Conservation (phyloP, 345 rosid genomes). For the Dovyalis caffra region DNA sequence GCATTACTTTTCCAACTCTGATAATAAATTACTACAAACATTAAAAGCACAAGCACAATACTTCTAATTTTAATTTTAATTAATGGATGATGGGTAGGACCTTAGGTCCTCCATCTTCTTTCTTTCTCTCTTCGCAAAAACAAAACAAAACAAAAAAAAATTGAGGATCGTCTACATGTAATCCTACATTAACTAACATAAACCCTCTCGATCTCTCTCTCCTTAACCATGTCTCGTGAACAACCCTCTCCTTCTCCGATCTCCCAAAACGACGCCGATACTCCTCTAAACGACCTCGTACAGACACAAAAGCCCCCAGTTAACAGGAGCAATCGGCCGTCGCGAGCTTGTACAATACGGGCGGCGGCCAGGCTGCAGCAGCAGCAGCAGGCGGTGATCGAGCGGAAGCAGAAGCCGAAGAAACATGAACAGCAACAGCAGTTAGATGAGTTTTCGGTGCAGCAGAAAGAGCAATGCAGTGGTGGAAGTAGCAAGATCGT, state of each 20-base stretch:
- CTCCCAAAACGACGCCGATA: constrained; percentile 20
- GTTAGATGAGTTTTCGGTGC: constrained; percentile 36
- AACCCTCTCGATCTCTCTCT: constrained; percentile 53
- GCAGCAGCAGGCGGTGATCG: constrained; percentile 54
- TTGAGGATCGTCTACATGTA: constrained; percentile 31
- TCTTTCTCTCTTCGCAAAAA: constrained; percentile 29
- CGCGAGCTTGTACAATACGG: constrained; percentile 92
- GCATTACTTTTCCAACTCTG: neutral
- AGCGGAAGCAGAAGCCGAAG: constrained; percentile 55
- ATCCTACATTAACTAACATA: constrained; percentile 33
- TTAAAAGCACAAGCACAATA: neutral
- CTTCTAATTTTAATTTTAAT: neutral
- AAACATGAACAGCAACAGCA: constrained; percentile 44
- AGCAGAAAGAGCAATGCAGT: constrained; percentile 49
- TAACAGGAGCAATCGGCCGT: constrained; percentile 71
- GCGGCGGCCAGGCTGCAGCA: constrained; percentile 74
- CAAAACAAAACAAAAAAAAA: no score
- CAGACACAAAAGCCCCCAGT: constrained; percentile 21
- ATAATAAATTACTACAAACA: neutral
- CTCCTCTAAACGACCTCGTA: constrained; percentile 16
- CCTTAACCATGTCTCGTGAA: constrained; percentile 44
- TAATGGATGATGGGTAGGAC: constrained; percentile 29
- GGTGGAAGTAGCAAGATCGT: constrained; percentile 55
- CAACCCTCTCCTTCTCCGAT: constrained; percentile 42
- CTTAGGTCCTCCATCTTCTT: constrained; percentile 20